Evolutionary conservation across 257 asterid species (phyloP), one percentile per base, ranked within the genome.

Genomic region (Capsicum chinense): DNA sequence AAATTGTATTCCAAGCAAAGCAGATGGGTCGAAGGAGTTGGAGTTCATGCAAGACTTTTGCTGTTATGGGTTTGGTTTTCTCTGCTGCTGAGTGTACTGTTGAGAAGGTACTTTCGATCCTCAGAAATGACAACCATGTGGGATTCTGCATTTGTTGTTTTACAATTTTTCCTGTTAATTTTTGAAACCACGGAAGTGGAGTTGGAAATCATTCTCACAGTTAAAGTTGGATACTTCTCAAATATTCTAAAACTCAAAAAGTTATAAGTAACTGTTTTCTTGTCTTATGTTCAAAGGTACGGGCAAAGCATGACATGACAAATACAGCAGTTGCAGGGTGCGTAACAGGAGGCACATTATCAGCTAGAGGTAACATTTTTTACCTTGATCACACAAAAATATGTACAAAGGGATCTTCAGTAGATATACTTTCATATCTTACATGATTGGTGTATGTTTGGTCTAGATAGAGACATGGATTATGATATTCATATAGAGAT

Each of bases 1-100:
- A 92, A 86, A 68, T 96, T 21, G 74, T 93, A 71, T 92, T 86
- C 89, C 94, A 91, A 79, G 99, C 98, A 37, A 96, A 92, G 91
- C 98, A 96, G 88, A 96, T 96, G 99, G 99, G 98, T 39, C 85
- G 90, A 82, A 88, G 95, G 92, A 94, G 98, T 84, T 96, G 98
- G 99, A 90, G 97, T 91, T 93, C 98, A 54, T 96, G 99, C 92
- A 94, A 96, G 88, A 89, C 97, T 80, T 96, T 96, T 89, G 99
- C 99, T 37, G 81, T 94, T 83, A 96, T 96, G 99, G 99, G 99
- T 44, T 89, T 93, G 56, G 76, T 94, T 79, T 94, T 93, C 90
- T 96, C 99, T 21, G 97, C 95, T 54, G 88, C 98, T 59, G 99
- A 96, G 83, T 96, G 98, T 60, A 85, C 90, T 16, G 84, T 94